Conservation (phyloP, 306 rosid genomes). For the Vicia sativa region DNA sequence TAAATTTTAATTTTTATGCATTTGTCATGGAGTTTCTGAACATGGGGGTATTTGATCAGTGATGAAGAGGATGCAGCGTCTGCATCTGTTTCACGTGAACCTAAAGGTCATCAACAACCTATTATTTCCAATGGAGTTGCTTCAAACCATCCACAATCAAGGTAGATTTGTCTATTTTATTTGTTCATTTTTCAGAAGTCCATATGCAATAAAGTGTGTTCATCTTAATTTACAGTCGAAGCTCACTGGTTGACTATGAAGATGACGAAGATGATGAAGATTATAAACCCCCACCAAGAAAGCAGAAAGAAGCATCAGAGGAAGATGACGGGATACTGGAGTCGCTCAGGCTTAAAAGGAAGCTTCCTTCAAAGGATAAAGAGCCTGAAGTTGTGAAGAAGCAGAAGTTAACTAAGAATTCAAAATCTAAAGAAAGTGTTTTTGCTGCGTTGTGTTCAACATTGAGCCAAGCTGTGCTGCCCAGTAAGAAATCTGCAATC, state of each 20-base stretch:
- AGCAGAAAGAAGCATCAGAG: slow-evolving; percentile 62
- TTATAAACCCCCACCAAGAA: slow-evolving; percentile 85
- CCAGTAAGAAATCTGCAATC: slow-evolving; percentile 59
- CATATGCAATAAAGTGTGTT: neutral
- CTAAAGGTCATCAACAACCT: slow-evolving; percentile 59
- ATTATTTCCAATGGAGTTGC: slow-evolving; percentile 71
- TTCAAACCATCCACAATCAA: slow-evolving; percentile 54
- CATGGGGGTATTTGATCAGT: slow-evolving; percentile 48
- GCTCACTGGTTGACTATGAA: slow-evolving; percentile 86
- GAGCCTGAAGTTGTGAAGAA: slow-evolving; percentile 66
- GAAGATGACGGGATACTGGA: slow-evolving; percentile 85
- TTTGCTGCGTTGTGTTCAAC: slow-evolving; percentile 80
- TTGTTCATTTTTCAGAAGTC: slow-evolving; percentile 1
- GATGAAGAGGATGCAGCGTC: slow-evolving; percentile 91
- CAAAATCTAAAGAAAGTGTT: slow-evolving; percentile 69
- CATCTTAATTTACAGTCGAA: slow-evolving; percentile 53
- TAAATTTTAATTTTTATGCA: slow-evolving; percentile 16
- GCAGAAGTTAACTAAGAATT: slow-evolving; percentile 63
- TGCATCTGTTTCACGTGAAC: slow-evolving; percentile 58
- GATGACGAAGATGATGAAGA: slow-evolving; percentile 96
- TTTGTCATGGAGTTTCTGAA: slow-evolving; percentile 30
- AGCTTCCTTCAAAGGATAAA: slow-evolving; percentile 59
- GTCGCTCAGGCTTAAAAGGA: slow-evolving; percentile 75
- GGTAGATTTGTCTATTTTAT: slow-evolving; percentile 48
- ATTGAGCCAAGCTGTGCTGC: slow-evolving; percentile 77